These are phyloP conservation scores for Graphiopsis chlorocephala DNA, from an alignment of 2,329 filamentous ascomycete species.

Conservation along the genomic window DNA sequence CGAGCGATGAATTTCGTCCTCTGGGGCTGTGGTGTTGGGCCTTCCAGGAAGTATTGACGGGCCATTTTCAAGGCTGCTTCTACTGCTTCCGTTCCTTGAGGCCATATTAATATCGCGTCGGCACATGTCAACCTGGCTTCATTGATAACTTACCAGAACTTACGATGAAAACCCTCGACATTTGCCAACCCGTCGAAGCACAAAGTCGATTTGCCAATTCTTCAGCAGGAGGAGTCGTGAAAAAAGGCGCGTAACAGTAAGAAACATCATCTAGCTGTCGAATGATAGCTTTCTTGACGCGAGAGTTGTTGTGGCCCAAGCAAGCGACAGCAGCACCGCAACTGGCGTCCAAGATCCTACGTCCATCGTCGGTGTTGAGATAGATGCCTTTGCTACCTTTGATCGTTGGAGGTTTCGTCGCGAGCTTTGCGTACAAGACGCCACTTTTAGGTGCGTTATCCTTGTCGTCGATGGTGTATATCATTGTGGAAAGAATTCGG, in stretches of 20 bases:
- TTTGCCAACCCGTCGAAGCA: constrained; percentile 46
- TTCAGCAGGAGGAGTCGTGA: constrained; percentile 52
- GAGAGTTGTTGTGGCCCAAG: constrained; percentile 55
- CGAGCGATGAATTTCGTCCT: constrained; percentile 61
- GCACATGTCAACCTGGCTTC: constrained; percentile 36
- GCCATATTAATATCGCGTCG: neutral
- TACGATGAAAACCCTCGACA: constrained; percentile 55
- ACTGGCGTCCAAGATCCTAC: constrained; percentile 65
- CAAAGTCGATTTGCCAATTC: constrained; percentile 49
- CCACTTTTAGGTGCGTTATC: neutral
- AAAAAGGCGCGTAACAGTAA: constrained; percentile 59
- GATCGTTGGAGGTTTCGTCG: neutral
- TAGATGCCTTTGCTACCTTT: neutral
- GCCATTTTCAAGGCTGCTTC: constrained; percentile 65
- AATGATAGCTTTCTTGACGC: constrained; percentile 57
- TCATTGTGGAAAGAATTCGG: neutral
- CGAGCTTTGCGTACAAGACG: neutral
- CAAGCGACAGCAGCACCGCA: constrained; percentile 69
- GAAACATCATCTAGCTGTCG: constrained; percentile 56
- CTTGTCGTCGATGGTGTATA: neutral
- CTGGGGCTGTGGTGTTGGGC: constrained; percentile 46
- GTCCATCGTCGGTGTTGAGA: constrained; percentile 37
- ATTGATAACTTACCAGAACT: constrained; percentile 60
- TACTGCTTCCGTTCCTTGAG: constrained; percentile 58
- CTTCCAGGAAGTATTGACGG: constrained; percentile 61